These are phyloP conservation scores for Elongisporangium anandrum DNA, from an alignment of 352 stramenopile species.

Conservation along the genomic window DNA sequence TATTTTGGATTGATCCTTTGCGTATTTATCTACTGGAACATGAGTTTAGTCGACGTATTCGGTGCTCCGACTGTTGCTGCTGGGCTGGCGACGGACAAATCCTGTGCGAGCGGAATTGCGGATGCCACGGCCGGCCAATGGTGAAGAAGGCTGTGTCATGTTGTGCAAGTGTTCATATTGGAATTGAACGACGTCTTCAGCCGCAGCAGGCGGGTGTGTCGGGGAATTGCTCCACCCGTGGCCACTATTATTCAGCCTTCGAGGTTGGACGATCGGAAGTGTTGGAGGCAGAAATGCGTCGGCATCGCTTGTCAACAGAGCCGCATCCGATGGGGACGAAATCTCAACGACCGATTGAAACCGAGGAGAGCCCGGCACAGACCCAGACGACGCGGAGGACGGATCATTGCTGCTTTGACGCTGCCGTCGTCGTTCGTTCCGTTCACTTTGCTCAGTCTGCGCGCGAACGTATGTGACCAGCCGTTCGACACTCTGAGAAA, in stretches of 20 bases:
- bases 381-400: conserved; percentile 21
- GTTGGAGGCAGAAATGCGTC: conserved; percentile 13
- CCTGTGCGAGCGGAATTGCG: background rate
- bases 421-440: conserved; percentile 6
- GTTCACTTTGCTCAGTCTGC: conserved; percentile 19
- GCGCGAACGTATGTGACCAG: conserved; percentile 39
- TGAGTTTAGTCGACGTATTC: background rate
- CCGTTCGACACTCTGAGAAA: conserved; percentile 62
- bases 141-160: conserved; percentile 8
- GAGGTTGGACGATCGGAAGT: conserved; percentile 15
- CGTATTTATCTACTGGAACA: background rate
- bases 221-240: conserved; percentile 34
- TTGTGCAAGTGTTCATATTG: conserved; percentile 23
- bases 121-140: background rate
- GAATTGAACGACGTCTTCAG: conserved; percentile 9
- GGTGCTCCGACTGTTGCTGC: background rate
- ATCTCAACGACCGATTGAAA: conserved; percentile 17
- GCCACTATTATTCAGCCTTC: conserved; percentile 8
- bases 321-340: conserved; percentile 21
- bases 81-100: background rate
- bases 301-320: conserved; percentile 12
- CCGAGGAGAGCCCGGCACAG: conserved; percentile 3
- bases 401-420: conserved; percentile 6
- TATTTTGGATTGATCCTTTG: background rate
- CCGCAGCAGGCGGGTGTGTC: conserved; percentile 1